These are phyloP conservation scores for Trichoderma orchidacearum DNA, from an alignment of 495 filamentous ascomycete species.

Conservation along the genomic window DNA sequence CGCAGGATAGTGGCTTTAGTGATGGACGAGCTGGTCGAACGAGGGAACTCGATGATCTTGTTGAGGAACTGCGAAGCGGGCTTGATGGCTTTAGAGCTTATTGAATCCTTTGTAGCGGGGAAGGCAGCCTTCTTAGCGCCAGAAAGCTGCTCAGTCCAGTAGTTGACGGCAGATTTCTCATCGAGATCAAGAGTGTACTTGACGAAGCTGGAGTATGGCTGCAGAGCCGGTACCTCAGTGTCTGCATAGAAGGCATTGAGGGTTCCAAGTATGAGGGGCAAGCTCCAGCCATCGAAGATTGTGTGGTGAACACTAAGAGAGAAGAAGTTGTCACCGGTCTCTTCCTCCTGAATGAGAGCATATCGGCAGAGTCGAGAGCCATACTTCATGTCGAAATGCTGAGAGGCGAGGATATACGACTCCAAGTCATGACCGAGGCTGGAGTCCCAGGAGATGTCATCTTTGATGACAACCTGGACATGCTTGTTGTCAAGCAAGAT, in stretches of 20 bases:
- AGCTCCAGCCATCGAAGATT: not conserved
- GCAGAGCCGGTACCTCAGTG: slow-evolving; percentile 11
- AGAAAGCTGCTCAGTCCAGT: not conserved
- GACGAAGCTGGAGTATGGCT: slow-evolving; percentile 8
- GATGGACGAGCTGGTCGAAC: not conserved
- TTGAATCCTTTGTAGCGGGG: not conserved
- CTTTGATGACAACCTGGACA: not conserved
- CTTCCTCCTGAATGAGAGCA: not conserved
- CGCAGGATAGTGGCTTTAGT: slow-evolving; percentile 28
- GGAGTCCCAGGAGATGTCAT: not conserved
- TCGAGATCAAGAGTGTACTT: not conserved
- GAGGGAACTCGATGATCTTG: not conserved
- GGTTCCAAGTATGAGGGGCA: not conserved
- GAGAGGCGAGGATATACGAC: not conserved
- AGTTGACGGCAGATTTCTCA: not conserved
- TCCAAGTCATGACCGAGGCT: not conserved
- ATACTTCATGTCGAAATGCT: not conserved
- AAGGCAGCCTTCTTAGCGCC: not conserved
- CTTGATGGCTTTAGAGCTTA: not conserved
- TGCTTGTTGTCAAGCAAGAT: not conserved
- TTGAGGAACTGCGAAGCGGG: not conserved
- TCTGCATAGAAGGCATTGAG: not conserved
- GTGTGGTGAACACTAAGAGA: slow-evolving; percentile 3
- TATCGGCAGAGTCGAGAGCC: not conserved
- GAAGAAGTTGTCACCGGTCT: not conserved